phyloP scores from a whole-genome alignment of 2,329 filamentous ascomycete genomes.

The Nemania serpens region DNA sequence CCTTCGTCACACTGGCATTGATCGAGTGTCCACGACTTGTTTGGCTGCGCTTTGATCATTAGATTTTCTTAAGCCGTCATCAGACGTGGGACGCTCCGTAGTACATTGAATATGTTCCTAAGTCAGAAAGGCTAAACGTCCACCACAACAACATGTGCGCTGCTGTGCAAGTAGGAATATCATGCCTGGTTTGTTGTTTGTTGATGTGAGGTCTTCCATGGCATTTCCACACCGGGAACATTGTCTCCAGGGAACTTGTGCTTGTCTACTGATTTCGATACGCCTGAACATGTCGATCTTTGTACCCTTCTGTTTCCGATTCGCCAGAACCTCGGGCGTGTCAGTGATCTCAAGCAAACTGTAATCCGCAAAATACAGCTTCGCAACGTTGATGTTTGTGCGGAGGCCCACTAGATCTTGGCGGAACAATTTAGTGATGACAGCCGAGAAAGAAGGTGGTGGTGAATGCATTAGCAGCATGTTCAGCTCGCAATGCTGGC shows the following conservation, averaged over 20 bases:
- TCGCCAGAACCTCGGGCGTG: conserved; percentile 54
- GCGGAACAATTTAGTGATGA: conserved; percentile 69
- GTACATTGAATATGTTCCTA: too few relatives aligned
- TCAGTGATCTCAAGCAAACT: conserved; percentile 69
- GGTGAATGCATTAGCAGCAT: conserved; percentile 57
- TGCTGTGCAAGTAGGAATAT: conserved; percentile 60
- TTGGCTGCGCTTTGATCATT: too few relatives aligned
- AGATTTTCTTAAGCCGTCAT: too few relatives aligned
- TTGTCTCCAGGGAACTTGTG: conserved; percentile 46
- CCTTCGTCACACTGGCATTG: too few relatives aligned
- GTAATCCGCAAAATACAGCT: conserved; percentile 75
- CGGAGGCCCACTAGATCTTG: conserved; percentile 63
- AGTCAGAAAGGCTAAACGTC: conserved; percentile 54
- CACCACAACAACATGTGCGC: conserved; percentile 59
- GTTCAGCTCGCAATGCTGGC: conserved; percentile 55
- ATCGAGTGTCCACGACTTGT: too few relatives aligned
- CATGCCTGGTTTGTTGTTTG: conserved; percentile 52
- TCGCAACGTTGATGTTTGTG: conserved; percentile 64
- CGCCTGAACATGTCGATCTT: conserved; percentile 63
- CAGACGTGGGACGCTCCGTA: too few relatives aligned
- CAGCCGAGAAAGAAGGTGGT: conserved; percentile 53
- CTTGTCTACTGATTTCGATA: conserved; percentile 57
- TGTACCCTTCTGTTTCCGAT: conserved; percentile 43
- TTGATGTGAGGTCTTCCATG: conserved; percentile 62
- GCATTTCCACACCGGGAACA: conserved; percentile 66